Conservation (phyloP, 1,284 basidiomycete species). For the Moniliella sp. region DNA sequence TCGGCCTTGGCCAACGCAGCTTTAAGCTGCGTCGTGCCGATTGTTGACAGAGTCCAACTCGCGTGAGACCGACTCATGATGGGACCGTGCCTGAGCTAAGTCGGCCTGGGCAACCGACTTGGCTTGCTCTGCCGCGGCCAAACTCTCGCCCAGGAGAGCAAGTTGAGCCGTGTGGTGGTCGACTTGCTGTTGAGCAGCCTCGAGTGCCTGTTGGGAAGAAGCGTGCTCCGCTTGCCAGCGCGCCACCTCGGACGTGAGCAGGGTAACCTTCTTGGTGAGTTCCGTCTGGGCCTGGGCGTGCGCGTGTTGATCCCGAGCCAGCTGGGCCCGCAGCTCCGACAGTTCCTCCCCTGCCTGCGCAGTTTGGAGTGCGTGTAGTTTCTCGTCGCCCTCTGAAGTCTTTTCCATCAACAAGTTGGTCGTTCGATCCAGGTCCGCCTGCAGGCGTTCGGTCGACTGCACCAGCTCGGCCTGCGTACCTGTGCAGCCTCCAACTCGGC, state of each 20-base stretch:
- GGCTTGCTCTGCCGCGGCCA: slow-evolving; percentile 55
- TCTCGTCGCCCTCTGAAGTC: slow-evolving; percentile 61
- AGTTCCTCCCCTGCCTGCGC: slow-evolving; percentile 73
- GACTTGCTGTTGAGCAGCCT: too few species aligned
- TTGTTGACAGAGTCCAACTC: slow-evolving; percentile 47
- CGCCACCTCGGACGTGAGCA: too few species aligned
- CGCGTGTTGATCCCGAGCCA: slow-evolving; percentile 27
- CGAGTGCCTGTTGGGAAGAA: too few species aligned
- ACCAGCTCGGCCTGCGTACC: slow-evolving; percentile 50
- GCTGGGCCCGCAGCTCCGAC: slow-evolving; percentile 47
- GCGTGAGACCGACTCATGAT: slow-evolving; percentile 8
- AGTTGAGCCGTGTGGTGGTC: too few species aligned
- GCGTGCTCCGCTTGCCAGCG: too few species aligned
- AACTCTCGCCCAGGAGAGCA: too few species aligned
- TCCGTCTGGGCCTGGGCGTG: too few species aligned
- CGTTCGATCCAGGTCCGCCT: slow-evolving; percentile 7
- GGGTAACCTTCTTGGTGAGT: too few species aligned
- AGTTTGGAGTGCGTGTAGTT: slow-evolving; percentile 60
- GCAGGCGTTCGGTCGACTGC: slow-evolving; percentile 54
- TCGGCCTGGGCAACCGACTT: slow-evolving; percentile 54
- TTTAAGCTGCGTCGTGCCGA: too few species aligned
- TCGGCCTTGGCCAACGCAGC: slow-evolving; percentile 44
- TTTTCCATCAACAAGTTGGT: slow-evolving; percentile 58
- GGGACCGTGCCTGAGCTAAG: slow-evolving; percentile 41
- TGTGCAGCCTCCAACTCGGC: too few species aligned